phyloP scores from a whole-genome alignment of 148 eudicot genomes.

The Cornus suecica region DNA sequence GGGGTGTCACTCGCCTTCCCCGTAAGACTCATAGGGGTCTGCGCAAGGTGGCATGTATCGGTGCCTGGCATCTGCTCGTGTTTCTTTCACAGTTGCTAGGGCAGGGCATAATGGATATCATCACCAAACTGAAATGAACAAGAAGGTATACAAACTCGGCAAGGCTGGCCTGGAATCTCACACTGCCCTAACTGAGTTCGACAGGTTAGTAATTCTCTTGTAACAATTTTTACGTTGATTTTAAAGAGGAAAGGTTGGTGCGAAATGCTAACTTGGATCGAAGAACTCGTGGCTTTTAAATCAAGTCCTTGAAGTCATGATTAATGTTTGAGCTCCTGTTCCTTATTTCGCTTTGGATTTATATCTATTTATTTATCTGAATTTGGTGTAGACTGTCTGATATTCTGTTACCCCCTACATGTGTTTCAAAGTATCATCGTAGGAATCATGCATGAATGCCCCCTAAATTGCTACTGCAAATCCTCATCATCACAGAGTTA shows the following conservation, averaged over 20 bases:
- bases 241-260: background rate
- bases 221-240: background rate
- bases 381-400: no score
- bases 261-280: background rate
- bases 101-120: slow-evolving; percentile 90
- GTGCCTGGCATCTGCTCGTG: slow-evolving; percentile 89
- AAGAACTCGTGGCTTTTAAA: background rate
- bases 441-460: no score
- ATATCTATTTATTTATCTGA: no score
- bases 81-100: slow-evolving; percentile 80
- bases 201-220: slow-evolving; percentile 42
- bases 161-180: slow-evolving; percentile 64
- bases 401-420: no score
- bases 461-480: no score
- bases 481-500: no score
- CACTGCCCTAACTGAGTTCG: slow-evolving; percentile 61
- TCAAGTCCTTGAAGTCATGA: background rate
- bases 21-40: slow-evolving; percentile 90
- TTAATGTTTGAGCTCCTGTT: background rate
- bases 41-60: slow-evolving; percentile 85
- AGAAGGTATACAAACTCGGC: slow-evolving; percentile 74
- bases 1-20: slow-evolving; percentile 90
- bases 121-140: slow-evolving; percentile 80
- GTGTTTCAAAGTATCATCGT: no score
- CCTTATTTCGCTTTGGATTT: background rate